Percentiles rank a stretch among this genome's conserved stretches.
phyloP scores from a whole-genome alignment of 1,139 yeast genomes.

The Scheffersomyces parashehatae region DNA sequence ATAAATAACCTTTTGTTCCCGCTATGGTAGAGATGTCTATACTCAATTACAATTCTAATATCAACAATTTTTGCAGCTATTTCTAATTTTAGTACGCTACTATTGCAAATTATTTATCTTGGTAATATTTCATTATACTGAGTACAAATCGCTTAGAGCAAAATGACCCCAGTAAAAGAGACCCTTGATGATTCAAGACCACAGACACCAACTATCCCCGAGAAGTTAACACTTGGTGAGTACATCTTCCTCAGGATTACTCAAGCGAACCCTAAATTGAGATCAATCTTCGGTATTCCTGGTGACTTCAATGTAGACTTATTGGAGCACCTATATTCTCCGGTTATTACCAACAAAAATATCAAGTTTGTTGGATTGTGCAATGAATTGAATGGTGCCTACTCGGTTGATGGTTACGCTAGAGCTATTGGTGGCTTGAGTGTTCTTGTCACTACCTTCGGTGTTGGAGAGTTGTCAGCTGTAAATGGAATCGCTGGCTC shows the following conservation, averaged over 20 bases:
- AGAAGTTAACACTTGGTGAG: constrained; percentile 36
- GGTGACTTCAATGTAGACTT: constrained; percentile 44
- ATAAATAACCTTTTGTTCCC: too few relatives aligned
- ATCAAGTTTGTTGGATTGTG: constrained; percentile 32
- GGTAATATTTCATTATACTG: too few relatives aligned
- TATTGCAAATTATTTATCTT: too few relatives aligned
- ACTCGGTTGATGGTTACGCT: constrained; percentile 80
- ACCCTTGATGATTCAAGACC: background rate
- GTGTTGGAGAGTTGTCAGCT: constrained; percentile 88
- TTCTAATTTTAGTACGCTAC: too few relatives aligned
- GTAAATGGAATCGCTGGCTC: constrained; percentile 84
- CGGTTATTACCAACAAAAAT: constrained; percentile 21
- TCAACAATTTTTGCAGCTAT: too few relatives aligned
- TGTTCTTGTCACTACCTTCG: constrained; percentile 64
- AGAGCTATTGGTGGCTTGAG: constrained; percentile 45
- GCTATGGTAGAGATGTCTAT: too few relatives aligned
- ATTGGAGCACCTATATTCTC: constrained; percentile 36
- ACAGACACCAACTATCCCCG: constrained; percentile 1
- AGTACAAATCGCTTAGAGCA: too few relatives aligned
- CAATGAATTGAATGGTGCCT: constrained; percentile 51
- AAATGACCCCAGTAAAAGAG: background rate
- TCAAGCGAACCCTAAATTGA: constrained; percentile 38
- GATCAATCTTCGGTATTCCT: constrained; percentile 41
- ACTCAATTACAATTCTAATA: too few relatives aligned
- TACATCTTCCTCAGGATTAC: constrained; percentile 36